Evolutionary conservation across 148 eudicot genomes (phyloP).

Genomic region (Rhododendron simsii): DNA sequence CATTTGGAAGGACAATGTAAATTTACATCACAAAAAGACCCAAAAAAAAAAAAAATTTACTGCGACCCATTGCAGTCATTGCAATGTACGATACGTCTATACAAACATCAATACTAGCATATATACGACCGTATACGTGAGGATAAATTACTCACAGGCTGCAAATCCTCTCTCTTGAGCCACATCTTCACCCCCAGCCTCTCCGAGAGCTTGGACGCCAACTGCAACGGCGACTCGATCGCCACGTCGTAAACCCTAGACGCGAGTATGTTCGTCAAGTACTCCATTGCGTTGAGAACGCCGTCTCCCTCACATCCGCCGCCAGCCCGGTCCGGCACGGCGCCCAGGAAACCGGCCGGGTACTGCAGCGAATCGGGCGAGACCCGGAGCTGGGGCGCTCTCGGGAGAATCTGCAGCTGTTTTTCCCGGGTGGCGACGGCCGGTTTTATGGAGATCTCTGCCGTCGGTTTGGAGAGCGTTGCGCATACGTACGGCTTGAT

Average conservation of each 20-base stretch:
- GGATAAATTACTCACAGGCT: constrained; percentile 43
- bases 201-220: constrained; percentile 57
- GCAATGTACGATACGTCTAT: no score
- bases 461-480: constrained; percentile 16
- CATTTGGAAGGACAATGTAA: no score
- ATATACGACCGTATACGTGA: not conserved
- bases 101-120: not conserved
- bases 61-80: no score
- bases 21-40: no score
- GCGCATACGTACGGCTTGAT: not conserved
- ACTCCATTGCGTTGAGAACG: constrained; percentile 46
- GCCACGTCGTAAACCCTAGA: constrained; percentile 81
- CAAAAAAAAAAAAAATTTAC: no score
- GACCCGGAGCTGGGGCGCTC: constrained; percentile 17
- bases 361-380: constrained; percentile 57
- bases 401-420: not conserved
- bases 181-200: constrained; percentile 51
- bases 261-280: constrained; percentile 51
- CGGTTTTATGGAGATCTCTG: constrained; percentile 8
- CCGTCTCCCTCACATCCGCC: not conserved
- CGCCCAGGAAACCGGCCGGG: constrained; percentile 51
- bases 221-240: constrained; percentile 63
- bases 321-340: constrained; percentile 25
- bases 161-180: constrained; percentile 85
- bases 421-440: constrained; percentile 5